Evolutionary conservation across 1,139 yeast genomes (phyloP).

Genomic region (Saccharomyces hybrid): DNA sequence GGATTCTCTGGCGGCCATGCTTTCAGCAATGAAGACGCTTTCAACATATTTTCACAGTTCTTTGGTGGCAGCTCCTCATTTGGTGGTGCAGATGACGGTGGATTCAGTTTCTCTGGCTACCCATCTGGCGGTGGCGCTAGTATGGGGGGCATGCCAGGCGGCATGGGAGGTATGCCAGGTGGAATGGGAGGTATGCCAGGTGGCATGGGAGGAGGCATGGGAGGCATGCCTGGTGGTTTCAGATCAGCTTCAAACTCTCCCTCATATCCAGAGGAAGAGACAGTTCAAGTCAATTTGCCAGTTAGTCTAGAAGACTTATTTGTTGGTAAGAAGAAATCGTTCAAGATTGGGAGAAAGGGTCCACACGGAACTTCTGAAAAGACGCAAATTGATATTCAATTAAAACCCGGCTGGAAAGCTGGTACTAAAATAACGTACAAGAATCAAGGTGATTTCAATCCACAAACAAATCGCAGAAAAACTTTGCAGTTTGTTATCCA

Average conservation of each 20-base stretch:
- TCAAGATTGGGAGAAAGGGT: slow-evolving; percentile 81
- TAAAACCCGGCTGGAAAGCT: slow-evolving; percentile 96
- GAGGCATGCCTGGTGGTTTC: slow-evolving; percentile 37
- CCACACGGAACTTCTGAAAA: slow-evolving; percentile 61
- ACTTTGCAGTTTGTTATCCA: slow-evolving; percentile 82
- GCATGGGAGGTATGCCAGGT: slow-evolving; percentile 24
- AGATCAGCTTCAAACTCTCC: slow-evolving; percentile 30
- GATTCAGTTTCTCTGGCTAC: slow-evolving; percentile 15
- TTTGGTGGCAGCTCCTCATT: slow-evolving; percentile 27
- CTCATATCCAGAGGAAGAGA: slow-evolving; percentile 53
- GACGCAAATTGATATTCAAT: slow-evolving; percentile 64
- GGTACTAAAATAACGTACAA: slow-evolving; percentile 91
- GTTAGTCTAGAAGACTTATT: slow-evolving; percentile 81
- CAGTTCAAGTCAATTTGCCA: slow-evolving; percentile 66
- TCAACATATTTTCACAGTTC: slow-evolving; percentile 55
- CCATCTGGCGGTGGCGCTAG: slow-evolving; percentile 26
- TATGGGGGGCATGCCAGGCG: slow-evolving; percentile 18
- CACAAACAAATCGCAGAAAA: slow-evolving; percentile 70
- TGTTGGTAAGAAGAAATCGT: slow-evolving; percentile 75
- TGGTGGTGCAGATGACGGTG: slow-evolving; percentile 15
- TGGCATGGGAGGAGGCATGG: slow-evolving; percentile 37
- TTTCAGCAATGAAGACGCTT: slow-evolving; percentile 76
- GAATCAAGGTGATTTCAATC: slow-evolving; percentile 86
- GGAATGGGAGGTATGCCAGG: slow-evolving; percentile 44
- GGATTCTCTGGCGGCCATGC: slow-evolving; percentile 43